Evolutionary conservation across 2,329 filamentous ascomycete genomes (phyloP).

Genomic region (Exophiala dermatitidis): DNA sequence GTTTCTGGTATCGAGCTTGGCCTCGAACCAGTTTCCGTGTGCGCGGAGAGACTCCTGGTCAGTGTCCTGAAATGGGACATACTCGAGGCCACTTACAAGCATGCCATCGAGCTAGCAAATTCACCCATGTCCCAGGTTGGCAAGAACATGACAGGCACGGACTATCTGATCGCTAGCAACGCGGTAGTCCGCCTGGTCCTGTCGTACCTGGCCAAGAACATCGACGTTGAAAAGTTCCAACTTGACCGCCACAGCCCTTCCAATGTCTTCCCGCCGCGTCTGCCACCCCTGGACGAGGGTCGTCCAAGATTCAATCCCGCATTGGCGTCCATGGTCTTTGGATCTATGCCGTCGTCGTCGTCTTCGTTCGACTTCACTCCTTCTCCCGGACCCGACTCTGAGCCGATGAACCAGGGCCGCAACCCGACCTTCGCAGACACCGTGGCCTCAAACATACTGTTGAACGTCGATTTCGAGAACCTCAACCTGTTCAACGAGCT

Average conservation of each 20-base stretch:
- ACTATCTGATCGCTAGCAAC: slow-evolving; percentile 17
- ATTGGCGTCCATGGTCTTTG: slow-evolving; percentile 27
- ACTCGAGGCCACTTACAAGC: slow-evolving; percentile 21
- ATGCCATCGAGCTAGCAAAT: slow-evolving; percentile 17
- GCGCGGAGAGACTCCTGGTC: slow-evolving; percentile 20
- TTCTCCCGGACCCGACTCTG: slow-evolving; percentile 10
- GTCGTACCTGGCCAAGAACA: slow-evolving; percentile 15
- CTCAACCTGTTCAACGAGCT: slow-evolving; percentile 17
- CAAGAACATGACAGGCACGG: slow-evolving; percentile 18
- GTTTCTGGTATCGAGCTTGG: slow-evolving; percentile 25
- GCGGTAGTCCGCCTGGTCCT: slow-evolving; percentile 15
- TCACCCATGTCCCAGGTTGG: slow-evolving; percentile 8
- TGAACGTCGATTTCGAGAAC: slow-evolving; percentile 26
- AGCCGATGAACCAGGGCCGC: not conserved
- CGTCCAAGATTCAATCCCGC: slow-evolving; percentile 22
- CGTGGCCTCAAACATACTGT: slow-evolving; percentile 22
- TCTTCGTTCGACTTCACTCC: slow-evolving; percentile 19
- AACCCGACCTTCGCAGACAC: slow-evolving; percentile 10
- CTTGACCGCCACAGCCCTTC: slow-evolving; percentile 11
- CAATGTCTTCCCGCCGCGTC: slow-evolving; percentile 15
- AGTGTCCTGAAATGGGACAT: slow-evolving; percentile 25
- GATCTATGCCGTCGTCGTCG: slow-evolving; percentile 24
- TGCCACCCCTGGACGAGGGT: slow-evolving; percentile 20
- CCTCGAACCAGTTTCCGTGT: slow-evolving; percentile 19
- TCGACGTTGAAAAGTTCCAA: slow-evolving; percentile 20